These are phyloP conservation scores for Paraconiothyrium brasiliense DNA, from an alignment of 2,329 filamentous ascomycete genomes.

Conservation along the genomic window DNA sequence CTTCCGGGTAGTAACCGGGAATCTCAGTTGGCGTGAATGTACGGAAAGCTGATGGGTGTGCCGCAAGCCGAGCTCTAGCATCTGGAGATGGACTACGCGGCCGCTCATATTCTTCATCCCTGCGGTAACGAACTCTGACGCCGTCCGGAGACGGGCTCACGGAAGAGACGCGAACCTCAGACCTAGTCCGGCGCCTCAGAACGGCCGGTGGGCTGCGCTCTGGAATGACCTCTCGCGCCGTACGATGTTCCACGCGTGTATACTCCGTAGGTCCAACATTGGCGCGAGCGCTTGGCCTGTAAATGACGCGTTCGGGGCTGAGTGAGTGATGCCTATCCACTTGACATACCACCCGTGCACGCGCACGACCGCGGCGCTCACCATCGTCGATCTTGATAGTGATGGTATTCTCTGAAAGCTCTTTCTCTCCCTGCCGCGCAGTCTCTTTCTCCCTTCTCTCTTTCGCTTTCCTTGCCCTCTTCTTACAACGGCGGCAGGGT, in stretches of 20 bases:
- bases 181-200: constrained; percentile 20
- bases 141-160: constrained; percentile 30
- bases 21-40: constrained; percentile 24
- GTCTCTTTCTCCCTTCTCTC: constrained; percentile 20
- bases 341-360: constrained; percentile 32
- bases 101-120: constrained; percentile 30
- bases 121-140: constrained; percentile 20
- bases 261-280: constrained; percentile 28
- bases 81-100: constrained; percentile 30
- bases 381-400: constrained; percentile 27
- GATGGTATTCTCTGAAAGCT: constrained; percentile 31
- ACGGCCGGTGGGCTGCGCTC: constrained; percentile 20
- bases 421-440: constrained; percentile 27
- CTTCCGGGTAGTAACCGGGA: constrained; percentile 28
- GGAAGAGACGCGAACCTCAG: constrained; percentile 28
- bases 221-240: constrained; percentile 28
- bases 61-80: constrained; percentile 34
- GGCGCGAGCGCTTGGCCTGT: constrained; percentile 29
- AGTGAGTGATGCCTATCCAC: constrained; percentile 28
- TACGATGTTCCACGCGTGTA: constrained; percentile 17
- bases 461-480: constrained; percentile 28
- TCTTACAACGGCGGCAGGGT: constrained; percentile 45
- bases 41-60: constrained; percentile 37
- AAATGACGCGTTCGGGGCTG: constrained; percentile 28
- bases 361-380: constrained; percentile 35